phyloP scores from a whole-genome alignment of 176 grass and related monocot genomes.

The Hsuehochloa calcarea region DNA sequence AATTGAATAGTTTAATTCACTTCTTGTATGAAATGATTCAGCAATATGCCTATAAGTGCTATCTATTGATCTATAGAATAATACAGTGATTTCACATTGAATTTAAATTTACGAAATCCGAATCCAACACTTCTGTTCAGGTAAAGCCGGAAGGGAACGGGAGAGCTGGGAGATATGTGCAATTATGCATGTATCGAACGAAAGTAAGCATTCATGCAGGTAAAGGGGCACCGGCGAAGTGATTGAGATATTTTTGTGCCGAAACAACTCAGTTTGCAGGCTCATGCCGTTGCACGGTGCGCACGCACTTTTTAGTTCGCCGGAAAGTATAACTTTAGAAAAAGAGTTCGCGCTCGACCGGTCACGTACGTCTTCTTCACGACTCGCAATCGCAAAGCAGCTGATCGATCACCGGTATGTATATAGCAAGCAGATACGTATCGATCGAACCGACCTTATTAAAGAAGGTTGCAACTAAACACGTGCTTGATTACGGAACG shows the following conservation, averaged over 20 bases:
- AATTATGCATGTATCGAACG: not conserved
- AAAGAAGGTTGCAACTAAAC: not conserved
- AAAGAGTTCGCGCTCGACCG: not conserved
- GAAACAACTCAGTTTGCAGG: not conserved
- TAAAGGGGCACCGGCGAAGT: conserved; percentile 17
- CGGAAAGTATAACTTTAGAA: not conserved
- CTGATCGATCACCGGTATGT: not conserved
- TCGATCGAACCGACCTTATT: not conserved
- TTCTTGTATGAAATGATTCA: too few relatives aligned
- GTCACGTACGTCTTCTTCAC: not conserved
- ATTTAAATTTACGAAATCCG: too few relatives aligned
- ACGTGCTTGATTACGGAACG: not conserved
- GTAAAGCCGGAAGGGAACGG: not conserved
- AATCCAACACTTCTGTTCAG: too few relatives aligned
- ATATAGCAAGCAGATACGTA: too few relatives aligned
- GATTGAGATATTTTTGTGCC: conserved; percentile 13
- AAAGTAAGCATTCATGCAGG: not conserved
- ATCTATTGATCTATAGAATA: too few relatives aligned
- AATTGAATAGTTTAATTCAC: too few relatives aligned
- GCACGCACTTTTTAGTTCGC: not conserved
- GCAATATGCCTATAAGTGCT: too few relatives aligned
- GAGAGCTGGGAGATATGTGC: not conserved
- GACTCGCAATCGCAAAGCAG: not conserved
- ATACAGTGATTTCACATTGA: too few relatives aligned
- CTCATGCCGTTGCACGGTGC: not conserved